phyloP scores from a whole-genome alignment of 2,329 filamentous ascomycete species.

The Aureobasidium sp. region DNA sequence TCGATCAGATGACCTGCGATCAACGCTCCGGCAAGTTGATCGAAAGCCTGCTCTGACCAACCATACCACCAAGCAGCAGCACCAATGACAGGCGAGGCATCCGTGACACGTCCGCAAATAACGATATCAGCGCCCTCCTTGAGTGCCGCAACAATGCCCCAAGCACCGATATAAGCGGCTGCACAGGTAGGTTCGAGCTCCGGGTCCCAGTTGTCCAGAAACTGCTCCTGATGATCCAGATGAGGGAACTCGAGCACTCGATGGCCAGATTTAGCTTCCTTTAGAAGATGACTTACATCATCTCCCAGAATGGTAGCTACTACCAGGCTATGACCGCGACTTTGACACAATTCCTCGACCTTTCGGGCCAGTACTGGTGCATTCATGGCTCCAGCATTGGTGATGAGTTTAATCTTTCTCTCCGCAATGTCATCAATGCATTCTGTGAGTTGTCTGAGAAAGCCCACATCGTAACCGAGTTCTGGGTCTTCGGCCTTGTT shows the following conservation, averaged over 20 bases:
- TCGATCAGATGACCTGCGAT: slow-evolving; percentile 51
- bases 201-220: slow-evolving; percentile 28
- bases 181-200: slow-evolving; percentile 31
- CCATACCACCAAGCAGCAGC: slow-evolving; percentile 51
- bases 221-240: slow-evolving; percentile 15
- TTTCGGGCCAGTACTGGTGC: slow-evolving; percentile 58
- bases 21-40: slow-evolving; percentile 46
- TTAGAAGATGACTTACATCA: slow-evolving; percentile 32
- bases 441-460: slow-evolving; percentile 54
- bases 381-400: slow-evolving; percentile 65
- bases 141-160: slow-evolving; percentile 48
- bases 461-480: slow-evolving; percentile 40
- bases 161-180: slow-evolving; percentile 48
- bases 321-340: slow-evolving; percentile 45
- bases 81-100: slow-evolving; percentile 50
- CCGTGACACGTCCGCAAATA: slow-evolving; percentile 48
- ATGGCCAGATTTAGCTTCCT: neutral
- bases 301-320: slow-evolving; percentile 57
- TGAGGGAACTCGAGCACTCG: slow-evolving; percentile 12
- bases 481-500: slow-evolving; percentile 14
- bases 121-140: slow-evolving; percentile 48
- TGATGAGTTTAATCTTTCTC: slow-evolving; percentile 59
- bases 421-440: slow-evolving; percentile 50
- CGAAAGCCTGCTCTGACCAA: slow-evolving; percentile 43
- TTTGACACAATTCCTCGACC: slow-evolving; percentile 39